These are phyloP conservation scores for Maudiozyma barnettii DNA, from an alignment of 805 yeast species.

Conservation along the genomic window DNA sequence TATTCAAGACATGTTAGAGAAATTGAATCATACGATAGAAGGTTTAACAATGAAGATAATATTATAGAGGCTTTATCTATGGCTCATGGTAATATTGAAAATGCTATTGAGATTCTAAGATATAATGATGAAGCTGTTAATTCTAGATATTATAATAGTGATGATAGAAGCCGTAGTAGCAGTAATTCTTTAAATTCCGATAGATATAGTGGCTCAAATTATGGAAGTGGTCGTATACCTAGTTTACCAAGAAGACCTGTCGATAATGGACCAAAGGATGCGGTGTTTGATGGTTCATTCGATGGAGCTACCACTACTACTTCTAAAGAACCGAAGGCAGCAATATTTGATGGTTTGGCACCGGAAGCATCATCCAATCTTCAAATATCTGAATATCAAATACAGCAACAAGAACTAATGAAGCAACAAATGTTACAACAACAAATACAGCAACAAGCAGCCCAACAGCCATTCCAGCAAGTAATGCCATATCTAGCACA, in stretches of 20 bases:
- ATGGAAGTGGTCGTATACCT: slow-evolving; percentile 9
- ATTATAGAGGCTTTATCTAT: slow-evolving; percentile 53
- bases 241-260: slow-evolving; percentile 34
- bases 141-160: neutral
- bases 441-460: slow-evolving; percentile 3
- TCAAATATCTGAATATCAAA: slow-evolving; percentile 7
- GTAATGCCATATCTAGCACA: neutral
- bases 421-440: slow-evolving; percentile 12
- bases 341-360: slow-evolving; percentile 8
- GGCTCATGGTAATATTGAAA: slow-evolving; percentile 48
- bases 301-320: neutral
- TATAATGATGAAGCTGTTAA: neutral
- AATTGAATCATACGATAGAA: slow-evolving; percentile 31
- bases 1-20: slow-evolving; percentile 41
- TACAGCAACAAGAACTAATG: slow-evolving; percentile 10
- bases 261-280: slow-evolving; percentile 27
- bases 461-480: neutral
- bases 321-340: slow-evolving; percentile 6
- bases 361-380: neutral
- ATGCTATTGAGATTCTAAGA: slow-evolving; percentile 47
- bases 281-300: slow-evolving; percentile 24
- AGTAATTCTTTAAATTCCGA: neutral
- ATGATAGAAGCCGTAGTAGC: neutral
- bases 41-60: slow-evolving; percentile 52
- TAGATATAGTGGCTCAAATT: neutral